phyloP scores from a whole-genome alignment of 768 basidiomycete species.

The Suillus discolor region DNA sequence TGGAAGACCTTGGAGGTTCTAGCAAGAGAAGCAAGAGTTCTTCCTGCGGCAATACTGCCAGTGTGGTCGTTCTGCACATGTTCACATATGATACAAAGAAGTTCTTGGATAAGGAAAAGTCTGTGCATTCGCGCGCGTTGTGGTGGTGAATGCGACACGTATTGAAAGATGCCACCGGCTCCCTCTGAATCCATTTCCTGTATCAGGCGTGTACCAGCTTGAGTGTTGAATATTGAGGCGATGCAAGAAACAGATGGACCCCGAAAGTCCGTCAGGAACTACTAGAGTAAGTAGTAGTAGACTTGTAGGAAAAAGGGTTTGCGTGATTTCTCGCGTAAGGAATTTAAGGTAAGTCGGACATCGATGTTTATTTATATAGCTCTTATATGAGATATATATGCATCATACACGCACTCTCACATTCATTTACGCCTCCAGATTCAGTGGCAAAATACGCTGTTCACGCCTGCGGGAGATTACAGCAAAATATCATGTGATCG shows the following conservation, averaged over 20 bases:
- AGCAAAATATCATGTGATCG: background rate
- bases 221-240: background rate
- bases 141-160: background rate
- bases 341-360: background rate
- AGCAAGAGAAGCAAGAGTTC: slow-evolving; percentile 16
- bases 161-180: background rate
- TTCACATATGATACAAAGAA: slow-evolving; percentile 8
- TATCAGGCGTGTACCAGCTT: background rate
- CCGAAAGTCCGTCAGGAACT: background rate
- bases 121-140: slow-evolving; percentile 7
- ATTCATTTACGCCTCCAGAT: background rate
- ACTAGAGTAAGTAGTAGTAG: background rate
- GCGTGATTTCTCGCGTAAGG: background rate
- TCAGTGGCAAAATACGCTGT: background rate
- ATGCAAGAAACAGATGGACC: background rate
- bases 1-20: slow-evolving; percentile 14
- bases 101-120: slow-evolving; percentile 9
- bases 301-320: background rate
- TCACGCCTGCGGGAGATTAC: background rate
- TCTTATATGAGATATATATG: background rate
- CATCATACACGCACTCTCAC: background rate
- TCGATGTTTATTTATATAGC: background rate
- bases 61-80: background rate
- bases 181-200: background rate
- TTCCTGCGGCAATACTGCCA: background rate